Base-by-base conservation (phyloP, 2,329 filamentous ascomycete genomes). In the Gliomastix tumulicola region DNA sequence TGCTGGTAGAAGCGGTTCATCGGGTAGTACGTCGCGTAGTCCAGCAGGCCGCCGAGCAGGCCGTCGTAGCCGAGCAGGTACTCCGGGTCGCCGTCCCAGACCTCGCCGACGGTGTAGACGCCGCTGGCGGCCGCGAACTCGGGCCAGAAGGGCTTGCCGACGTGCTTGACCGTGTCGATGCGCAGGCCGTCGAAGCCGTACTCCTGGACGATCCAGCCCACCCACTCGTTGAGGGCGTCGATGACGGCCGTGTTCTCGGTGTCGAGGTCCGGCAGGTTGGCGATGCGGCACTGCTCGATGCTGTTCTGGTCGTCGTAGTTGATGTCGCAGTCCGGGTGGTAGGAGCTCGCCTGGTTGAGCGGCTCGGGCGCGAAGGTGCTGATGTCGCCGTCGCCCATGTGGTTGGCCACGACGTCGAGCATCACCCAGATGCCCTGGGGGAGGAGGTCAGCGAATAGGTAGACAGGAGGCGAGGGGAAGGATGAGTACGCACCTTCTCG, bases 111-210 rank as follows among this genome's bases (percentile, higher is more conserved):
- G 6, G 68, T 62, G 51, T 78, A 81, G 3, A 80, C 71, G 5
- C 74, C 76, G 2, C 74, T 65, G 3, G 68, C 69, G 7, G 60
- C 46, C 17, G 66, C 57, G 45, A 81, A 82, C 0, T 49, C 54
- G 0, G 71, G 57, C 62, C 76, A 79, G 54, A 79, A 83, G 10
- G 62, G 63, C 41, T 69, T 68, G 42, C 77, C 66, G 12, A 80
- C 73, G 50, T 81, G 74, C 54, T 76, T 79, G 42, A 74, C 74
- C 0, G 73, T 78, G 43, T 81, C 76, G 45, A 80, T 71, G 22
- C 76, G 71, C 10, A 79, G 59, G 4, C 76, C 74, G 49, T 78
- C 76, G 60, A 82, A 77, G 15, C 62, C 64, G 49, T 82, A 84
- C 43, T 77, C 73, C 4, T 63, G 51, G 3, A 84, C 70, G 1